A percentile compares a stretch with the other conserved stretches of the same genome.
Evolutionary conservation across 2,329 filamentous ascomycete genomes (phyloP).

Genomic region (Diaporthe batatas): DNA sequence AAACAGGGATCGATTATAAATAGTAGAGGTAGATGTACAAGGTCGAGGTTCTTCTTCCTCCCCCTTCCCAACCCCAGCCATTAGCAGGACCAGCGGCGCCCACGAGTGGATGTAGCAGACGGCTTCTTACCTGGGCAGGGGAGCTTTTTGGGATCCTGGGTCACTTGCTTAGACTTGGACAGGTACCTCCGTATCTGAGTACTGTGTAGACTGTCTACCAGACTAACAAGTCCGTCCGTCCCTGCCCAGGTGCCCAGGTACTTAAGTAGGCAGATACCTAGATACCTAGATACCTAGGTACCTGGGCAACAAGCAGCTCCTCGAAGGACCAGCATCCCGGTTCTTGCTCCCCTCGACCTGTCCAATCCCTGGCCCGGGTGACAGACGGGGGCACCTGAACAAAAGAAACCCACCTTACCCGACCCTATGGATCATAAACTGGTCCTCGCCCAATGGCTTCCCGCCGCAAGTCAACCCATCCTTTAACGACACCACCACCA

Average conservation of each 20-base stretch:
- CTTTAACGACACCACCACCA: slow-evolving; percentile 27
- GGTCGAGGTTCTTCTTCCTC: neutral
- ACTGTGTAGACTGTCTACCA: neutral
- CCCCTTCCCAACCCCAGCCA: too few species aligned
- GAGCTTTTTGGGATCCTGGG: too few species aligned
- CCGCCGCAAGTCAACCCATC: slow-evolving; percentile 15
- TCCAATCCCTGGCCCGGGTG: slow-evolving; percentile 22
- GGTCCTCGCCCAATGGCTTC: slow-evolving; percentile 30
- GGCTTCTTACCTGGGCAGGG: neutral
- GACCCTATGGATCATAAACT: slow-evolving; percentile 34
- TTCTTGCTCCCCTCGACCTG: neutral
- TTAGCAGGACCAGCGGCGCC: neutral
- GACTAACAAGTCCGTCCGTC: slow-evolving; percentile 18
- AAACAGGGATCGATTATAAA: neutral
- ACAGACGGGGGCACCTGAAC: slow-evolving; percentile 21
- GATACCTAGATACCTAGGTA: too few species aligned
- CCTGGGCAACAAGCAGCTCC: slow-evolving; percentile 2
- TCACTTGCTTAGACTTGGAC: too few species aligned
- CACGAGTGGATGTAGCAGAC: neutral
- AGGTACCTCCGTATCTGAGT: too few species aligned
- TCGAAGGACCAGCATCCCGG: slow-evolving; percentile 26
- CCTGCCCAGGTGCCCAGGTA: neutral
- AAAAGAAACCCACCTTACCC: slow-evolving; percentile 31
- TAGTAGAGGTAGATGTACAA: neutral
- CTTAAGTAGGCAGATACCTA: too few species aligned